Conservation (phyloP, 768 basidiomycete species). For the Calocybe gangraenosa region DNA sequence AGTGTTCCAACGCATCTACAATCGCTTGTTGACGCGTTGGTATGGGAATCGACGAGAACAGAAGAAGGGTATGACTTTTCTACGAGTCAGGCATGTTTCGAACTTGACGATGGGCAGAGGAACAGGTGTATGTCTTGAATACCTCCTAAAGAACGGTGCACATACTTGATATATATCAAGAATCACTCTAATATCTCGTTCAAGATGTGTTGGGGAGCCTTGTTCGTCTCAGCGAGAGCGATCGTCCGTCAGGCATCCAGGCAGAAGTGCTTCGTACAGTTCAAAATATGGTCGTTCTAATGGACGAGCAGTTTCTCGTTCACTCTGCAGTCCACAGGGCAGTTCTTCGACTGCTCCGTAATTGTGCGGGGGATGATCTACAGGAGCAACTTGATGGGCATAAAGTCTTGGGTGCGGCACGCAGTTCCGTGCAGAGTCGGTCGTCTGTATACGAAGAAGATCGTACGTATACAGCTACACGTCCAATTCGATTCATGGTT, state of each 20-base stretch:
- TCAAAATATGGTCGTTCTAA: slow-evolving; percentile 85
- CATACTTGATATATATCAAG: slow-evolving; percentile 77
- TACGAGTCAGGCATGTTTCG: slow-evolving; percentile 3
- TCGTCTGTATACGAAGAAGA: slow-evolving; percentile 92
- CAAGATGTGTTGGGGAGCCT: slow-evolving; percentile 80
- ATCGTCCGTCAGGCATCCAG: slow-evolving; percentile 87
- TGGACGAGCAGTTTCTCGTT: slow-evolving; percentile 92
- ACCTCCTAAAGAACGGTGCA: slow-evolving; percentile 76
- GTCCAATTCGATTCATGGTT: slow-evolving; percentile 2
- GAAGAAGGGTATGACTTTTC: slow-evolving; percentile 73
- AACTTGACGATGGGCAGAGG: slow-evolving; percentile 41
- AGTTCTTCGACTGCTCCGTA: slow-evolving; percentile 77
- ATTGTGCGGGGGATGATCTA: slow-evolving; percentile 88
- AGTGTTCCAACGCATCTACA: slow-evolving; percentile 73
- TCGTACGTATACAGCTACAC: slow-evolving; percentile 42
- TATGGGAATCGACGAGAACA: slow-evolving; percentile 79
- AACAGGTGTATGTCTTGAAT: slow-evolving; percentile 88
- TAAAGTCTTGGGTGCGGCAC: slow-evolving; percentile 81
- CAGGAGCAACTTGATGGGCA: slow-evolving; percentile 84
- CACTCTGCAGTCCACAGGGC: slow-evolving; percentile 90
- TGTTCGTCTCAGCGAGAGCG: slow-evolving; percentile 79
- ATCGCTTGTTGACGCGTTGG: slow-evolving; percentile 81
- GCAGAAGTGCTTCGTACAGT: slow-evolving; percentile 84
- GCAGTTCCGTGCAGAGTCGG: slow-evolving; percentile 57
- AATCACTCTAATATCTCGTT: slow-evolving; percentile 32